A percentile compares a stretch with the other conserved stretches of the same genome.
Conservation (phyloP, 768 basidiomycete genomes). For the Podaxis sp. region DNA sequence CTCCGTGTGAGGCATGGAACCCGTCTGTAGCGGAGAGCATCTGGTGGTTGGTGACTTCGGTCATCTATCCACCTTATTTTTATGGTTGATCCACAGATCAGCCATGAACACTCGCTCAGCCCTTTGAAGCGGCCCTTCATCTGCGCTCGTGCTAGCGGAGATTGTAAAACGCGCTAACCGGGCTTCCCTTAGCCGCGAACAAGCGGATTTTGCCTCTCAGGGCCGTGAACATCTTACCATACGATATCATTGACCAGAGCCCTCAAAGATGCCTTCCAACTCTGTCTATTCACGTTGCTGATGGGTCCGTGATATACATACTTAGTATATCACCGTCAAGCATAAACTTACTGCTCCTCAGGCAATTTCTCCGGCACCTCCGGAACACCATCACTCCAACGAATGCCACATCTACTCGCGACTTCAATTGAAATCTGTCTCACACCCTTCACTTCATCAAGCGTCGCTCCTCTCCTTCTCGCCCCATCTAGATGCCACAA, state of each 20-base stretch:
- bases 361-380: constrained; percentile 31
- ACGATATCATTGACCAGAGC: too few relatives aligned
- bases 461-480: constrained; percentile 50
- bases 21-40: neutral
- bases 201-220: too few relatives aligned
- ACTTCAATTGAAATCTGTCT: constrained; percentile 55
- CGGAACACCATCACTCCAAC: constrained; percentile 54
- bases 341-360: neutral
- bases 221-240: too few relatives aligned
- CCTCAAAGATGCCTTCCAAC: too few relatives aligned
- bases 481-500: constrained; percentile 67
- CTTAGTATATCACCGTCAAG: neutral
- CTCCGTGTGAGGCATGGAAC: neutral
- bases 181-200: too few relatives aligned
- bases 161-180: too few relatives aligned
- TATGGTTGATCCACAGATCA: too few relatives aligned
- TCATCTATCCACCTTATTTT: neutral
- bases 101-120: too few relatives aligned
- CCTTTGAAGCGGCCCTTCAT: too few relatives aligned
- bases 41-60: neutral
- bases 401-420: constrained; percentile 44
- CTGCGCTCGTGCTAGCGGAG: too few relatives aligned
- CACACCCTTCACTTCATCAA: constrained; percentile 53
- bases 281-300: too few relatives aligned
- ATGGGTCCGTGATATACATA: too few relatives aligned